Evolutionary conservation across 495 filamentous ascomycete species (phyloP), one percentile per base, ranked within the genome.

Genomic region (Xanthoparmelia taractica): DNA sequence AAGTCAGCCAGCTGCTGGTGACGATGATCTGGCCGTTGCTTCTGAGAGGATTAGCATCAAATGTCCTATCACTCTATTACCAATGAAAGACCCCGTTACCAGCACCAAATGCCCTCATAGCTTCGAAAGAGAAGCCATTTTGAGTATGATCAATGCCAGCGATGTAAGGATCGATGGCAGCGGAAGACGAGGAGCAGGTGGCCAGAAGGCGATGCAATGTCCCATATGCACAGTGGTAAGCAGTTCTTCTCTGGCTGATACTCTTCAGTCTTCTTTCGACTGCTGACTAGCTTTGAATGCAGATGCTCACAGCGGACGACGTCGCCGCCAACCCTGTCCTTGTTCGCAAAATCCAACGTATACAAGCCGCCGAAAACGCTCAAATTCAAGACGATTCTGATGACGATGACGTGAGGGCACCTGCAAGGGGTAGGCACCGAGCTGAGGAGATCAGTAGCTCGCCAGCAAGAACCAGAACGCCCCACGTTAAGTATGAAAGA

Each of bases 51-150:
- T 87, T 65, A 88, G 84, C 63, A 80, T 90, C 57, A 88, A 85
- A 70, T 96, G 92, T 68, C 90, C 90, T 0, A 70, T 96, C n/a
- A 92, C 92, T 2, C 78, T 96, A 48, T 78, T 80, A 43, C 71
- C 79, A n/a, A 90, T 90, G 77, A 75, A 77, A 33, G 83, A 93
- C 55, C 92, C 92, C 0, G 75, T 82, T 2, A 92, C 82, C n/a
- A 91, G 84, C 72, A 80, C 74, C 6, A 87, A 87, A 67, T 96
- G 92, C 76, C 85, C 82, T 12, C 92, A 96, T 71, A 89, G 82
- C 12, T 96, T 96, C 72, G 87, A 96, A 73, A 86, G 83, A 66
- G 67, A 74, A 4, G 89, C 89, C 8, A 90, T 96, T 61, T 34
- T 82, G 41, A 77, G 82, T 18, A 87, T 89, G 75, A 82, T 95